Percentiles rank a stretch among this genome's conserved stretches.
These are phyloP conservation scores for Hirschioporus abietinus DNA, from an alignment of 768 basidiomycete genomes.

Conservation along the genomic window DNA sequence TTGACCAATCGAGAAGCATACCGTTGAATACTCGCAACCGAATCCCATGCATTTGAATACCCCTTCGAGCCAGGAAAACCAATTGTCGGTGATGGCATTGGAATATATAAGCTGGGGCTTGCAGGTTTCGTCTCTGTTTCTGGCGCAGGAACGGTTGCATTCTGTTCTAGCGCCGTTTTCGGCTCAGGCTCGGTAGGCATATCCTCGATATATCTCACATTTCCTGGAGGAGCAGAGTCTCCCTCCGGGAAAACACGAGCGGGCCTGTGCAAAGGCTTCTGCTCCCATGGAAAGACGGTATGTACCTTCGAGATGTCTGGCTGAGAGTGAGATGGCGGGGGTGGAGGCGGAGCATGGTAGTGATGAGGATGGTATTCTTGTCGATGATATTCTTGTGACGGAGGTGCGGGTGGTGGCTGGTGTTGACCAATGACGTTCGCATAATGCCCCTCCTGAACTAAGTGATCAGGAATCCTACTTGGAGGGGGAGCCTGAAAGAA, in stretches of 20 bases:
- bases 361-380: neutral
- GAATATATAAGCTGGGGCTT: constrained; percentile 26
- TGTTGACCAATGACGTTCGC: constrained; percentile 42
- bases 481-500: constrained; percentile 60
- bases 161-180: constrained; percentile 29
- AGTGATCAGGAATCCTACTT: constrained; percentile 58
- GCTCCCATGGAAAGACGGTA: constrained; percentile 94
- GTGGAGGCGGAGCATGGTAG: neutral
- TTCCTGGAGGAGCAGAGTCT: constrained; percentile 45
- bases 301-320: constrained; percentile 71
- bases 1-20: constrained; percentile 61
- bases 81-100: constrained; percentile 26
- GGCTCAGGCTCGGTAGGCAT: constrained; percentile 14
- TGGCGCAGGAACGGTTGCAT: constrained; percentile 26
- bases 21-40: constrained; percentile 69
- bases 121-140: constrained; percentile 19
- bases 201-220: constrained; percentile 13
- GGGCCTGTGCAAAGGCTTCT: constrained; percentile 59
- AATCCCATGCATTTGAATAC: constrained; percentile 85
- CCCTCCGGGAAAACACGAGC: constrained; percentile 69
- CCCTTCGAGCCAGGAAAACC: constrained; percentile 54
- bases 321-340: constrained; percentile 1
- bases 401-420: constrained; percentile 34
- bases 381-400: constrained; percentile 7
- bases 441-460: constrained; percentile 73